Conservation (phyloP, 352 stramenopile species). For the Phytophthora macrochlamydospora region DNA sequence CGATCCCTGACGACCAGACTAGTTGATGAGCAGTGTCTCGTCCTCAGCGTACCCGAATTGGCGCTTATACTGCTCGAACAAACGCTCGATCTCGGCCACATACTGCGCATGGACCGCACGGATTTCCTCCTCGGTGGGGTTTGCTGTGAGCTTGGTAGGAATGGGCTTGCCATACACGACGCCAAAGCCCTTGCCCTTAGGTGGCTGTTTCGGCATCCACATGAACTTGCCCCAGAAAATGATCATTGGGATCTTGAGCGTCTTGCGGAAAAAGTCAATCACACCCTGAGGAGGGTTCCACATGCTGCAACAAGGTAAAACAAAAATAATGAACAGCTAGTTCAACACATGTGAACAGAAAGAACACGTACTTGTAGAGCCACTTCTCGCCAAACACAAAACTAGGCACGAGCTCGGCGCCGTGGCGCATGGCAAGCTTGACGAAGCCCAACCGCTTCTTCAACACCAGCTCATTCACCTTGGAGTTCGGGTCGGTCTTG, state of each 20-base stretch:
- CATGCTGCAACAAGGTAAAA: constrained; percentile 36
- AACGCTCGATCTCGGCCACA: constrained; percentile 59
- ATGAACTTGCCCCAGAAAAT: constrained; percentile 84
- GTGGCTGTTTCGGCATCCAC: constrained; percentile 70
- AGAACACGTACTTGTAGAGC: constrained; percentile 65
- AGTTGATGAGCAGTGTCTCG: constrained; percentile 73
- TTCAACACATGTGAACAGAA: background rate
- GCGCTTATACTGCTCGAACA: constrained; percentile 79
- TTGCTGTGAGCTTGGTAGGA: constrained; percentile 46
- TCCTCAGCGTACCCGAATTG: constrained; percentile 75
- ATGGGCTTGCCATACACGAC: constrained; percentile 82
- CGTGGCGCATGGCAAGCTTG: constrained; percentile 80
- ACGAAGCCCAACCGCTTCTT: constrained; percentile 84
- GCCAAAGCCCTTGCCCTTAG: constrained; percentile 68
- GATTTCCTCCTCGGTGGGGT: constrained; percentile 72
- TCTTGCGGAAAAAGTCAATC: constrained; percentile 68
- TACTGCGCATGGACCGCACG: constrained; percentile 58
- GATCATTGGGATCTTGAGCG: constrained; percentile 76
- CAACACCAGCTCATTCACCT: constrained; percentile 74
- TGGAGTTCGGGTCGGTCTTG: constrained; percentile 70
- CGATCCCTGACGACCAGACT: constrained; percentile 14
- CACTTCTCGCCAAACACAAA: constrained; percentile 87
- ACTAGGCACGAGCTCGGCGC: constrained; percentile 72
- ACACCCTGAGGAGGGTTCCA: constrained; percentile 70
- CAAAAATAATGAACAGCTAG: too few relatives aligned